Evolutionary conservation across 257 asterid genomes (phyloP).

Genomic region (Fraxinus cuspidata): DNA sequence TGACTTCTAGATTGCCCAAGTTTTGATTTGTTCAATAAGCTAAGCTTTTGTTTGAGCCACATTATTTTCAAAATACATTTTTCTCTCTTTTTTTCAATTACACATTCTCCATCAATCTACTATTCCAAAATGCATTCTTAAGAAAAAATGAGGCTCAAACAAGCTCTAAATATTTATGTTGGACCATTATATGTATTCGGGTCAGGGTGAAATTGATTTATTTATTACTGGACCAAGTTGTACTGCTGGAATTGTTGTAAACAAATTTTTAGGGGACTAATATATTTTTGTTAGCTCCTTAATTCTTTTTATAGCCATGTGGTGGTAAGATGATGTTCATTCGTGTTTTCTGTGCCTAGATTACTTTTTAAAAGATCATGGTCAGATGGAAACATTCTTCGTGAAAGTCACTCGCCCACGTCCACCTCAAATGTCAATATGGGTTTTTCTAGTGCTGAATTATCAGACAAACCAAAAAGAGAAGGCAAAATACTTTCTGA

Average conservation of each 20-base stretch:
- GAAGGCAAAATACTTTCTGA: constrained; percentile 55
- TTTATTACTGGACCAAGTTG: neutral
- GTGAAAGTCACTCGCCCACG: constrained; percentile 50
- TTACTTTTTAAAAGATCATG: constrained; percentile 69
- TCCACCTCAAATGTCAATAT: constrained; percentile 41
- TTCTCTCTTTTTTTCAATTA: no score
- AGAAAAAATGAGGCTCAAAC: no score
- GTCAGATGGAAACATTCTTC: constrained; percentile 88
- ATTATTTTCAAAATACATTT: no score
- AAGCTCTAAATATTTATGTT: neutral
- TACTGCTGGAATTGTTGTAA: neutral
- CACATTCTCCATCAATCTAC: no score
- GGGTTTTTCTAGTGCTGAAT: constrained; percentile 49
- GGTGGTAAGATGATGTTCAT: constrained; percentile 14
- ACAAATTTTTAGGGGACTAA: neutral
- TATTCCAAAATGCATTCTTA: no score
- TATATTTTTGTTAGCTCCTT: neutral
- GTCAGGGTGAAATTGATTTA: neutral
- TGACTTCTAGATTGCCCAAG: neutral
- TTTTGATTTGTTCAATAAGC: neutral
- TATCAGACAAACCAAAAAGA: constrained; percentile 47
- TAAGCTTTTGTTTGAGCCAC: neutral
- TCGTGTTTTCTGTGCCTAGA: constrained; percentile 45
- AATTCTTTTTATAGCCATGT: neutral
- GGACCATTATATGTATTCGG: neutral